Conservation (phyloP, 495 filamentous ascomycete genomes). For the Hypomontagnella submonticulosa region DNA sequence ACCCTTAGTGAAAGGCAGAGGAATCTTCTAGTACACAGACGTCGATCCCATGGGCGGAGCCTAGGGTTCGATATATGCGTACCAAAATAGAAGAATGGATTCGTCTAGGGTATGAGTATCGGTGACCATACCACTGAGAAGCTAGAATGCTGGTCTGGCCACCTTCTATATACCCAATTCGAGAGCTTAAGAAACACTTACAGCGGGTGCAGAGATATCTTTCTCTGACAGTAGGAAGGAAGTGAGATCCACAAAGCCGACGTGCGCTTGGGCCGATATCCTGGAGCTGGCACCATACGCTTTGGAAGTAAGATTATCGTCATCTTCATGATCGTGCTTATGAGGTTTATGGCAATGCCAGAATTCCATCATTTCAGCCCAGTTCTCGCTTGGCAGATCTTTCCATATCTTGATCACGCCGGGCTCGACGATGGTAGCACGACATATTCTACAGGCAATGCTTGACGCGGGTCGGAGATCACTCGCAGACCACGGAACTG, state of each 20-base stretch:
- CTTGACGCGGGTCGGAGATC: conserved; percentile 64
- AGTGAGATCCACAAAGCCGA: conserved; percentile 83
- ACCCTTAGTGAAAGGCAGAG: conserved; percentile 63
- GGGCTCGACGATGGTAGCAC: conserved; percentile 53
- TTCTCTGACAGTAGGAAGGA: conserved; percentile 73
- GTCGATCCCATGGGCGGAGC: conserved; percentile 46
- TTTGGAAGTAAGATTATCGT: conserved; percentile 64
- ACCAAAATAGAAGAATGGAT: conserved; percentile 52
- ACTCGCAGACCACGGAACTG: conserved; percentile 76
- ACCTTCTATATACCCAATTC: conserved; percentile 89
- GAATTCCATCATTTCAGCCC: conserved; percentile 99
- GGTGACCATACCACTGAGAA: conserved; percentile 73
- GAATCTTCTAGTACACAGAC: conserved; percentile 42
- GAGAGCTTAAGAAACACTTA: conserved; percentile 30
- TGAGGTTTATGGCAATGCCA: conserved; percentile 98
- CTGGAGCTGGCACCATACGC: conserved; percentile 80
- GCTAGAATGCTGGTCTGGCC: conserved; percentile 66
- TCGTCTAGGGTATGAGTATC: conserved; percentile 94
- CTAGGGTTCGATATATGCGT: conserved; percentile 30
- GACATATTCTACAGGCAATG: conserved; percentile 75
- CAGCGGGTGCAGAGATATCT: conserved; percentile 54
- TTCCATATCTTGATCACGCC: conserved; percentile 76
- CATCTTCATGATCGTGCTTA: conserved; percentile 56
- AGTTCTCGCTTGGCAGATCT: conserved; percentile 93
- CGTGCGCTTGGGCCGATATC: conserved; percentile 69